Conservation (phyloP, 352 stramenopile species). For the Thraustochytrium sp. region DNA sequence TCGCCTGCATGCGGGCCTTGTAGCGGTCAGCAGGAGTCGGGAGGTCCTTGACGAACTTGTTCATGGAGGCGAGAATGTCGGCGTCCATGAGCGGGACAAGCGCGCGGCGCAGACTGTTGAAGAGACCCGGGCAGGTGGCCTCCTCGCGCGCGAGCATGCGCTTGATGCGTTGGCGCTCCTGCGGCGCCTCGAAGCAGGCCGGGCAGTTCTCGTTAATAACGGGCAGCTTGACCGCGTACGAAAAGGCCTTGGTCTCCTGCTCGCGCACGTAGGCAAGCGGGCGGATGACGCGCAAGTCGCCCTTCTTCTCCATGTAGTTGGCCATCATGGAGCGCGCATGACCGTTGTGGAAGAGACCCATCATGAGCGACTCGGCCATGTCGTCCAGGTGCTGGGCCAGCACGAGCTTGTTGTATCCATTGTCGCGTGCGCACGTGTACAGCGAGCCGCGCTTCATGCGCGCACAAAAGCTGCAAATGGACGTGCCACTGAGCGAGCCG, state of each 20-base stretch:
- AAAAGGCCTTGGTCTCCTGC: constrained; percentile 81
- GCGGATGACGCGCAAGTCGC: constrained; percentile 87
- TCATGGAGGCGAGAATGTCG: constrained; percentile 25
- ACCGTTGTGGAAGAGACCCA: constrained; percentile 96
- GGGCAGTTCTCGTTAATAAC: constrained; percentile 99
- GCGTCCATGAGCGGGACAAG: constrained; percentile 46
- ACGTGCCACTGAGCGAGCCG: constrained; percentile 72
- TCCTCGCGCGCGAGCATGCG: constrained; percentile 91
- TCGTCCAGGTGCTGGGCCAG: constrained; percentile 96
- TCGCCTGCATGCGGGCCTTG: background rate
- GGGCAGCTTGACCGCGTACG: constrained; percentile 75
- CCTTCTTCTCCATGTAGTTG: constrained; percentile 89
- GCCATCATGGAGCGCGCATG: constrained; percentile 97
- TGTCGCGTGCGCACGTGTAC: constrained; percentile 84
- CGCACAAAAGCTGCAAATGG: constrained; percentile 91
- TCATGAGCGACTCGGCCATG: constrained; percentile 94
- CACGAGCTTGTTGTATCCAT: constrained; percentile 88
- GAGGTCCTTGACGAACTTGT: background rate
- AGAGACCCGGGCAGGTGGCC: constrained; percentile 78
- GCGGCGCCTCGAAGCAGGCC: constrained; percentile 90
- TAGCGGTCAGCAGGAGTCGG: background rate
- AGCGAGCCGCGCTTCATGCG: constrained; percentile 95
- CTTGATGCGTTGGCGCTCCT: constrained; percentile 93
- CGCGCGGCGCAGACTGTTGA: constrained; percentile 50
- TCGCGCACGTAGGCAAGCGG: constrained; percentile 92